These are phyloP conservation scores for Euphorbia schlechtendalii DNA, from an alignment of 441 rosid genomes.

Conservation along the genomic window DNA sequence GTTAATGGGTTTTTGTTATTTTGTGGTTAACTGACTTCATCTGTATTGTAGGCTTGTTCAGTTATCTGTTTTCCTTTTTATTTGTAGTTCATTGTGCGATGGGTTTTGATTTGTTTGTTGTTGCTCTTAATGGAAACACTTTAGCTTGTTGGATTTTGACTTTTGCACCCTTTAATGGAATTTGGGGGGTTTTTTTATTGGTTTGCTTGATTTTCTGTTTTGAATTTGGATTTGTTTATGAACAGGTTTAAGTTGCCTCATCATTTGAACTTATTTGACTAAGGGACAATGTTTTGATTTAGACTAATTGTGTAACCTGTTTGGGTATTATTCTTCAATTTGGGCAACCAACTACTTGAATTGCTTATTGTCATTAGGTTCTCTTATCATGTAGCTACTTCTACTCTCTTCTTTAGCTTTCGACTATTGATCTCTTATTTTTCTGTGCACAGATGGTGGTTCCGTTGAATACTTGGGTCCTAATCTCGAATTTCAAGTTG, in stretches of 20 bases:
- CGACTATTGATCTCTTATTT: constrained; percentile 4
- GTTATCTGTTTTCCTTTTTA: neutral
- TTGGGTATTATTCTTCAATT: constrained; percentile 4
- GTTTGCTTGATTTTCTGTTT: constrained; percentile 1
- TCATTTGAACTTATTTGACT: constrained; percentile 7
- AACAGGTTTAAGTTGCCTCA: constrained; percentile 3
- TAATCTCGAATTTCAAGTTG: constrained; percentile 87
- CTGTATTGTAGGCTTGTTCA: too few species aligned
- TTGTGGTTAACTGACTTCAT: too few species aligned
- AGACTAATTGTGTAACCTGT: constrained; percentile 5
- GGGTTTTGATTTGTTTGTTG: neutral
- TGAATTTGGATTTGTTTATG: neutral
- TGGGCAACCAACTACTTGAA: constrained; percentile 1
- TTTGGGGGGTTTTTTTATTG: constrained; percentile 1
- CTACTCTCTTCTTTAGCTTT: too few species aligned
- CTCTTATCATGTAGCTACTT: too few species aligned
- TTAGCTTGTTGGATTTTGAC: neutral
- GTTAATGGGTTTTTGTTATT: constrained; percentile 5
- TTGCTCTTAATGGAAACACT: constrained; percentile 4
- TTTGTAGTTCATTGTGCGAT: constrained; percentile 6
- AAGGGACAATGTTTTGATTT: constrained; percentile 12
- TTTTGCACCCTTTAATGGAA: constrained; percentile 7
- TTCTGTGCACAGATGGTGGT: constrained; percentile 63
- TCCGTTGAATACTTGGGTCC: constrained; percentile 95
- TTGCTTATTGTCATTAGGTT: constrained; percentile 14